Evolutionary conservation across 345 rosid genomes (phyloP), one percentile per base, ranked within the genome.

Genomic region (Citrus trifoliata): DNA sequence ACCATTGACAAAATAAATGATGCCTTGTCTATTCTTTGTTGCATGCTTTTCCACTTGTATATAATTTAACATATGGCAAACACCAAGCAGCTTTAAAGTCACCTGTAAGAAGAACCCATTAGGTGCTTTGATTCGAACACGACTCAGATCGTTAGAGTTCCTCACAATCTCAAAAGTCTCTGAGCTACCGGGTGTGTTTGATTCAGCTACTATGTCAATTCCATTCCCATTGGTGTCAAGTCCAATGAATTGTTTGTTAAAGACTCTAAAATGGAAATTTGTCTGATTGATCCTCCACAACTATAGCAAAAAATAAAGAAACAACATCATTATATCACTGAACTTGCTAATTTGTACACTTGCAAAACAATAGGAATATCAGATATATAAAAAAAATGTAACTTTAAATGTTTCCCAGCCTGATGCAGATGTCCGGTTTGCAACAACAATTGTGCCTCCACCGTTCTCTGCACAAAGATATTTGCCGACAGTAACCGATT

Each of bases 331-430:
- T 21, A 4, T 24, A n/a, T 30, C 71, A 63, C 48, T 30, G 28
- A 63, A n/a, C 30, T 30, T 72, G 76, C n/a, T 18, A 28, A 58
- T 46, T 18, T 6, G 4, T 4, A 28, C 7, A 30, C 5, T 1
- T 55, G 6, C 28, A 56, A 32, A 55, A n/a, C 22, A 33, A 72
- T 22, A 13, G 24, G 67, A 30, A 51, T 16, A 51, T 18, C 58
- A 53, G 5, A 53, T 53, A 13, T 13, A 13, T 46, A 46, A 9
- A 3, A 10, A 10, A 10, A 2, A 66, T 14, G 46, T 80, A 74
- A 91, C 93, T 65, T 42, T 85, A 75, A 91, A 89, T 27, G 90
- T 88, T 73, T 91, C 95, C 95, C 93, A 91, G 74, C 83, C 83
- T 6, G 90, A 88, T 32, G 91, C 87, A 22, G 84, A 13, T 19